A percentile compares a stretch with the other conserved stretches of the same genome.
phyloP scores from a whole-genome alignment of 2,329 filamentous ascomycete genomes.

The Pestalotiopsis sp. region DNA sequence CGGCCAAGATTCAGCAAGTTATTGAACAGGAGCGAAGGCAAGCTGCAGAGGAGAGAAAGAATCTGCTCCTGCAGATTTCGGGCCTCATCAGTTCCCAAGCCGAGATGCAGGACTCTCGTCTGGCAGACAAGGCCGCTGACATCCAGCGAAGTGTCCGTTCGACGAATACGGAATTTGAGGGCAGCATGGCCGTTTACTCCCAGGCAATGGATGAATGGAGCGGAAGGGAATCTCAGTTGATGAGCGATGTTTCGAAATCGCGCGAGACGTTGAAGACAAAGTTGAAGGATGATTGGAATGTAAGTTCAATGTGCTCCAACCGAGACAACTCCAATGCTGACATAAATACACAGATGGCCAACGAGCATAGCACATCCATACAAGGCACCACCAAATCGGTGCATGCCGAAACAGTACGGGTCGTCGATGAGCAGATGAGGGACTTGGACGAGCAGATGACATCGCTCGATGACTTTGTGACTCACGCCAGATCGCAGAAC shows the following conservation, averaged over 20 bases:
- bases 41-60: slow-evolving; percentile 73
- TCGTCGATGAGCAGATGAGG: slow-evolving; percentile 85
- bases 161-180: slow-evolving; percentile 67
- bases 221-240: slow-evolving; percentile 66
- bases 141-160: slow-evolving; percentile 68
- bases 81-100: slow-evolving; percentile 75
- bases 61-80: slow-evolving; percentile 76
- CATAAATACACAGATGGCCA: slow-evolving; percentile 58
- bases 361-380: slow-evolving; percentile 80
- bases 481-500: slow-evolving; percentile 80
- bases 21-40: slow-evolving; percentile 77
- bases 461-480: slow-evolving; percentile 87
- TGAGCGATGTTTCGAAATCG: slow-evolving; percentile 73
- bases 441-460: slow-evolving; percentile 89
- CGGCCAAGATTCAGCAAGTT: slow-evolving; percentile 67
- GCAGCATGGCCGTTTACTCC: slow-evolving; percentile 67
- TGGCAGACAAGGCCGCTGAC: slow-evolving; percentile 63
- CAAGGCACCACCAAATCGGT: slow-evolving; percentile 83
- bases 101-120: slow-evolving; percentile 71
- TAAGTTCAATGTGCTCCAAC: slow-evolving; percentile 56
- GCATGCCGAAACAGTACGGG: slow-evolving; percentile 85
- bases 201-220: slow-evolving; percentile 77
- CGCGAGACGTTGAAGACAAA: slow-evolving; percentile 78
- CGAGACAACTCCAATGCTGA: slow-evolving; percentile 1
- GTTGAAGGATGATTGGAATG: slow-evolving; percentile 85